Evolutionary conservation across 306 rosid species (phyloP).

Genomic region (Phaseolus lunatus): DNA sequence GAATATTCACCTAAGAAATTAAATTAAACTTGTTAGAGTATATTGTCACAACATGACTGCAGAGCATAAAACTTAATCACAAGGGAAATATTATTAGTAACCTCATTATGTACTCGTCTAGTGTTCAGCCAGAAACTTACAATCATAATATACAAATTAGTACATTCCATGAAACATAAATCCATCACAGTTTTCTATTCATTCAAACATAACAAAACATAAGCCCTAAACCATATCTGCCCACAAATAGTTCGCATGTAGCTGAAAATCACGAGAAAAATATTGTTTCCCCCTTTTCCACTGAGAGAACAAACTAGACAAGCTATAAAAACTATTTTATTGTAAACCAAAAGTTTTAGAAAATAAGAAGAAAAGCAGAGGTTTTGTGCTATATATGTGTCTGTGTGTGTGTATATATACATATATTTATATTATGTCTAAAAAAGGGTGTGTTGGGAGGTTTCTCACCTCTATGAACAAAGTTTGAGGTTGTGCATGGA

Average conservation of each 20-base stretch:
- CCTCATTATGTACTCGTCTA: not conserved
- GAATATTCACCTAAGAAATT: constrained; percentile 18
- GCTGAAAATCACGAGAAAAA: constrained; percentile 27
- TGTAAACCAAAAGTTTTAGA: not conserved
- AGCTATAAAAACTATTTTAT: not conserved
- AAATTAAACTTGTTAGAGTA: not conserved
- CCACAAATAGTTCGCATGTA: constrained; percentile 41
- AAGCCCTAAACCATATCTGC: constrained; percentile 13
- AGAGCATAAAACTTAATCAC: constrained; percentile 9
- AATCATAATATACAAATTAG: not conserved
- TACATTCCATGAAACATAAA: constrained; percentile 7
- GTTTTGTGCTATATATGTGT: no score
- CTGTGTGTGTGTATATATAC: no score
- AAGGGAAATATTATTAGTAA: constrained; percentile 16
- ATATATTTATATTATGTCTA: not conserved
- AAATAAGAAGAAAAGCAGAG: not conserved
- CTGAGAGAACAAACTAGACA: constrained; percentile 14
- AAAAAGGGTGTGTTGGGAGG: constrained; percentile 1
- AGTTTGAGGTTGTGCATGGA: constrained; percentile 41
- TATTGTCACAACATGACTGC: constrained; percentile 21
- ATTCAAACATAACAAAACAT: constrained; percentile 27
- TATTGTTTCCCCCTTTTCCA: not conserved
- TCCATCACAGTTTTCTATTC: not conserved
- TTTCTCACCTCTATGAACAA: constrained; percentile 42
- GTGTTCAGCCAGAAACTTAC: constrained; percentile 17